Evolutionary conservation across 2,329 filamentous ascomycete species (phyloP).

Genomic region (Diaporthe vaccinii): DNA sequence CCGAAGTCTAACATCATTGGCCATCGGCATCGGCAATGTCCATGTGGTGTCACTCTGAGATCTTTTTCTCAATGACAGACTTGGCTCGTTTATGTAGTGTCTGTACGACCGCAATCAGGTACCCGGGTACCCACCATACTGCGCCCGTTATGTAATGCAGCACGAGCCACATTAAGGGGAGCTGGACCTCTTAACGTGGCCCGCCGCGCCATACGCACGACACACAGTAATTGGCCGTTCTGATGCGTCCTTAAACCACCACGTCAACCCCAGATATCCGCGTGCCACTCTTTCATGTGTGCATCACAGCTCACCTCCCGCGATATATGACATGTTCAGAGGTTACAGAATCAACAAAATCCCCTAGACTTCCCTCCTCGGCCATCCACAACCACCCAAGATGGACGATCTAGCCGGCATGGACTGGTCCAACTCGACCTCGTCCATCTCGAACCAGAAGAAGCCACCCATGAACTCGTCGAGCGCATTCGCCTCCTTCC

Average conservation of each 20-base stretch:
- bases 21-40: neutral
- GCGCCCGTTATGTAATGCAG: conserved; percentile 6
- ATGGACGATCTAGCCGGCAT: conserved; percentile 76
- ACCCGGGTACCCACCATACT: neutral
- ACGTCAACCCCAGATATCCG: neutral
- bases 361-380: conserved; percentile 24
- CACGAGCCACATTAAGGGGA: neutral
- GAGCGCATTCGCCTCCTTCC: conserved; percentile 58
- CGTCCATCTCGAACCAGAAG: conserved; percentile 48
- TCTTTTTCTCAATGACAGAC: neutral
- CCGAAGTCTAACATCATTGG: neutral
- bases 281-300: conserved; percentile 31
- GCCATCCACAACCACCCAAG: conserved; percentile 42
- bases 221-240: neutral
- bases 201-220: neutral
- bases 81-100: neutral
- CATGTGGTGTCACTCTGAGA: neutral
- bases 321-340: conserved; percentile 40
- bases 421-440: conserved; percentile 66
- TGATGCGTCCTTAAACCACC: neutral
- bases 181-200: neutral
- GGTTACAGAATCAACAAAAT: conserved; percentile 41
- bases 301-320: neutral
- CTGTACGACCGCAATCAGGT: neutral
- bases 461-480: conserved; percentile 61